Evolutionary conservation across 1,284 basidiomycete genomes (phyloP).

Genomic region (Mrakiaceae sp.): DNA sequence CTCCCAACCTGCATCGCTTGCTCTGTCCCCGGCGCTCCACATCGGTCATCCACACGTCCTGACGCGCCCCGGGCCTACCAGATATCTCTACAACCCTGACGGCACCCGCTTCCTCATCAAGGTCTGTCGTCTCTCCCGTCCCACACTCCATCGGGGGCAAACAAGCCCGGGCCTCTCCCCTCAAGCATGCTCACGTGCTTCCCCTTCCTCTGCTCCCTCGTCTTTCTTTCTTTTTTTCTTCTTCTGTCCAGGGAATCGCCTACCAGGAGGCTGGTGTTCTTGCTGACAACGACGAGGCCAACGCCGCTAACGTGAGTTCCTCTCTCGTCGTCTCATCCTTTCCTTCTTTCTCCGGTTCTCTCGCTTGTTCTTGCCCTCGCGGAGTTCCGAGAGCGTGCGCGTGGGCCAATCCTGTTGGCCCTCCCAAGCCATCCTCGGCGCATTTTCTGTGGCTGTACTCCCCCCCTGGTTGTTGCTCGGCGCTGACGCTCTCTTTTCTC

Average conservation of each 20-base stretch:
- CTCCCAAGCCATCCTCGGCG: neutral
- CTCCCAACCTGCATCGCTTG: neutral
- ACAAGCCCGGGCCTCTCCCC: no score
- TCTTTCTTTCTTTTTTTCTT: neutral
- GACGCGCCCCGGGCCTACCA: constrained; percentile 19
- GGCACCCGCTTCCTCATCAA: constrained; percentile 80
- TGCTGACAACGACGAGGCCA: constrained; percentile 37
- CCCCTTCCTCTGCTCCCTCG: neutral
- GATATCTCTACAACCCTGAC: constrained; percentile 62
- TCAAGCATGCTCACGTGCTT: no score
- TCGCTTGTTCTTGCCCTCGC: neutral
- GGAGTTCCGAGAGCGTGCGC: no score
- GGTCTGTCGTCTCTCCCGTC: constrained; percentile 22
- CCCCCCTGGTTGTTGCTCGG: neutral
- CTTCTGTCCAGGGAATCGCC: constrained; percentile 49
- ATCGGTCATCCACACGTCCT: neutral
- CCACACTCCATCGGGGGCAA: no score
- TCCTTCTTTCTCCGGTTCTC: constrained; percentile 2
- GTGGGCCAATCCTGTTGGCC: neutral
- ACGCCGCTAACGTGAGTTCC: constrained; percentile 36
- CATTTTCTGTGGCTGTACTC: neutral
- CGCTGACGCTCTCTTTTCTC: neutral
- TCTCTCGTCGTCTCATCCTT: neutral
- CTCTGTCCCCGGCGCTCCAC: neutral
- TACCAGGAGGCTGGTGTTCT: constrained; percentile 72